These are phyloP conservation scores for Lecanosticta acicola DNA, from an alignment of 2,329 filamentous ascomycete genomes.

Conservation along the genomic window DNA sequence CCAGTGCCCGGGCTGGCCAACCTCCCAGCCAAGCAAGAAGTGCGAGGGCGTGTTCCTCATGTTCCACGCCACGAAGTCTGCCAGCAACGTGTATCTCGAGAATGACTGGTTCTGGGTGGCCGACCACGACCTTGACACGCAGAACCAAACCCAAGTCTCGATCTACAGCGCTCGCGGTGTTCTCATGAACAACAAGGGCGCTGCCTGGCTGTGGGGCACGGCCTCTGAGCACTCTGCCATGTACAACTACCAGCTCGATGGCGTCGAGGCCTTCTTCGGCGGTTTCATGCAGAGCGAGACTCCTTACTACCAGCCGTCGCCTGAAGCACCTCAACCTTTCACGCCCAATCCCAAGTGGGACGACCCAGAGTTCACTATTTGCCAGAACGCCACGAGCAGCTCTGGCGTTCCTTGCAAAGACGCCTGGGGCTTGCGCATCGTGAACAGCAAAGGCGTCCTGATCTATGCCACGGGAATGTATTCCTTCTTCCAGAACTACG, in stretches of 20 bases:
- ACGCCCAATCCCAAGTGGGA: slow-evolving; percentile 38
- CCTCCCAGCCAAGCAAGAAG: slow-evolving; percentile 61
- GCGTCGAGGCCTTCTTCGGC: slow-evolving; percentile 47
- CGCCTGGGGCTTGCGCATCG: slow-evolving; percentile 42
- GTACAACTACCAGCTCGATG: slow-evolving; percentile 50
- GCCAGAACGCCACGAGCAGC: slow-evolving; percentile 19
- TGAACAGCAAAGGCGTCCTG: slow-evolving; percentile 37
- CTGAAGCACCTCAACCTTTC: slow-evolving; percentile 53
- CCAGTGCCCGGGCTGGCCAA: slow-evolving; percentile 68
- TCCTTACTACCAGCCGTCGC: slow-evolving; percentile 51
- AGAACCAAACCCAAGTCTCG: slow-evolving; percentile 36
- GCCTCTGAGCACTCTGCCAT: slow-evolving; percentile 50
- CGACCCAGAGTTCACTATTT: slow-evolving; percentile 39
- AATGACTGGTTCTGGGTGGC: slow-evolving; percentile 52
- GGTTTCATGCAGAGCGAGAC: slow-evolving; percentile 52
- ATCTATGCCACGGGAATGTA: slow-evolving; percentile 49
- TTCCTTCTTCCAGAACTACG: slow-evolving; percentile 56
- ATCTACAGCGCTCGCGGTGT: slow-evolving; percentile 44
- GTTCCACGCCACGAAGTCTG: slow-evolving; percentile 48
- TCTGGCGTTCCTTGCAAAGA: slow-evolving; percentile 33
- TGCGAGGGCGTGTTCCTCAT: slow-evolving; percentile 36
- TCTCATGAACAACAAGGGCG: slow-evolving; percentile 40
- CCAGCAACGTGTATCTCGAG: slow-evolving; percentile 64
- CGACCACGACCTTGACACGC: slow-evolving; percentile 47
- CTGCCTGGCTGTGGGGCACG: slow-evolving; percentile 51